Conservation (phyloP, 78 protist species). For the Dictyostelium discoideum region DNA sequence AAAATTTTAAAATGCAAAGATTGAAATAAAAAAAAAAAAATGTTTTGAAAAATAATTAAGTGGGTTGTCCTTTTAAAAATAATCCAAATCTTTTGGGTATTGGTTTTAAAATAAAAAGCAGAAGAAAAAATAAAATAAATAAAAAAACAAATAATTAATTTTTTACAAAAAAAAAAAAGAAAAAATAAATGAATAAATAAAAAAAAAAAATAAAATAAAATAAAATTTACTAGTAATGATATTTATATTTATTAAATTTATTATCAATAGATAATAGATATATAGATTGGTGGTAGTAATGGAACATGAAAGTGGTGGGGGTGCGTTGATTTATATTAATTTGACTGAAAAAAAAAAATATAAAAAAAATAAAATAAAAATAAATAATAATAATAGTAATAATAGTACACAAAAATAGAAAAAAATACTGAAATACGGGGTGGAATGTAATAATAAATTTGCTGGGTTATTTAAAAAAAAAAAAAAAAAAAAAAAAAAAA, state of each 20-base stretch:
- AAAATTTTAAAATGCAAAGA: background rate
- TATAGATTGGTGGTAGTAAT: background rate
- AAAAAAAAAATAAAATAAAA: background rate
- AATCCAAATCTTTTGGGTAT: background rate
- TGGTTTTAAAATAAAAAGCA: background rate
- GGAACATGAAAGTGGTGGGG: constrained; percentile 10
- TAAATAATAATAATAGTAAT: no score
- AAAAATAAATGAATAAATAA: background rate
- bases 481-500: no score
- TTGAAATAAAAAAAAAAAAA: background rate
- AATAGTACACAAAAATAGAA: background rate
- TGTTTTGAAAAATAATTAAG: background rate
- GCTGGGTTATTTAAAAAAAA: background rate
- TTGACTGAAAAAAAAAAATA: background rate
- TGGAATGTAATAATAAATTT: background rate
- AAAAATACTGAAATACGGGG: background rate
- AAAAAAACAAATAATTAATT: background rate
- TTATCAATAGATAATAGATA: background rate
- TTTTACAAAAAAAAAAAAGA: background rate
- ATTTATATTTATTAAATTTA: background rate
- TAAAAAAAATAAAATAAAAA: background rate
- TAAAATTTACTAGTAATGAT: background rate
- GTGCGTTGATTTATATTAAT: background rate
- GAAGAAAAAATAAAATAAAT: background rate
- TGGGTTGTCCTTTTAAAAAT: background rate